A percentile compares a stretch with the other conserved stretches of the same genome.
phyloP scores from a whole-genome alignment of 306 rosid genomes.

The Acmispon strigosus region DNA sequence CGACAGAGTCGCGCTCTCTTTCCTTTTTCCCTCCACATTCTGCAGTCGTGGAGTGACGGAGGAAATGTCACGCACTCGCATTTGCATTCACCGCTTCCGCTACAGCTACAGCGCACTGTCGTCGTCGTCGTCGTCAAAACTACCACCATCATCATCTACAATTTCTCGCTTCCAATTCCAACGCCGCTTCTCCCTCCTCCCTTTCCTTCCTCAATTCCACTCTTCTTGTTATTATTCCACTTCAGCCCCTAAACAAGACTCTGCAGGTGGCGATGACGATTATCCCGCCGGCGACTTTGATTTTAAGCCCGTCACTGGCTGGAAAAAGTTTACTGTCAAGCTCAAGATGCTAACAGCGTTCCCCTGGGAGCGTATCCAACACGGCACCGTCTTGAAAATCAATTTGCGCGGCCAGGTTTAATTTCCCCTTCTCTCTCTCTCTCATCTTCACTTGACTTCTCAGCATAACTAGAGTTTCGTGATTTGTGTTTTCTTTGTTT shows the following conservation, averaged over 20 bases:
- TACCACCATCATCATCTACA: neutral
- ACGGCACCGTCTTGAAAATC: constrained; percentile 69
- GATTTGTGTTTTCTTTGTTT: neutral
- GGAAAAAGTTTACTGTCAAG: constrained; percentile 60
- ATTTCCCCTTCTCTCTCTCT: neutral
- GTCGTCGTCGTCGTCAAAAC: neutral
- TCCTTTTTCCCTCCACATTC: neutral
- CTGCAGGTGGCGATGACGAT: neutral
- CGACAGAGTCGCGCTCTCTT: neutral
- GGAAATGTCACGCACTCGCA: constrained; percentile 15
- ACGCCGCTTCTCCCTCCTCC: constrained; percentile 5
- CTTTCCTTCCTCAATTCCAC: constrained; percentile 33
- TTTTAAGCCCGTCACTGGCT: constrained; percentile 42
- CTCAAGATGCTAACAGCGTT: constrained; percentile 65
- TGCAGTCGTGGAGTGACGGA: neutral
- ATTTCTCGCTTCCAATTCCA: constrained; percentile 18
- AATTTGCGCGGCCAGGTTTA: constrained; percentile 92
- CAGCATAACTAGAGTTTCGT: neutral
- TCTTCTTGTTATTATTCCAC: constrained; percentile 5
- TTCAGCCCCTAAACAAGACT: constrained; percentile 10
- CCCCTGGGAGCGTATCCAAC: constrained; percentile 81
- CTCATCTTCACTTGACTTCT: too few relatives aligned
- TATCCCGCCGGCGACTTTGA: constrained; percentile 68
- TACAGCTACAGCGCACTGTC: neutral
- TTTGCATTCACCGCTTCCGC: neutral